Evolutionary conservation across 805 yeast species (phyloP).

Genomic region (Candida ascalaphidarum): DNA sequence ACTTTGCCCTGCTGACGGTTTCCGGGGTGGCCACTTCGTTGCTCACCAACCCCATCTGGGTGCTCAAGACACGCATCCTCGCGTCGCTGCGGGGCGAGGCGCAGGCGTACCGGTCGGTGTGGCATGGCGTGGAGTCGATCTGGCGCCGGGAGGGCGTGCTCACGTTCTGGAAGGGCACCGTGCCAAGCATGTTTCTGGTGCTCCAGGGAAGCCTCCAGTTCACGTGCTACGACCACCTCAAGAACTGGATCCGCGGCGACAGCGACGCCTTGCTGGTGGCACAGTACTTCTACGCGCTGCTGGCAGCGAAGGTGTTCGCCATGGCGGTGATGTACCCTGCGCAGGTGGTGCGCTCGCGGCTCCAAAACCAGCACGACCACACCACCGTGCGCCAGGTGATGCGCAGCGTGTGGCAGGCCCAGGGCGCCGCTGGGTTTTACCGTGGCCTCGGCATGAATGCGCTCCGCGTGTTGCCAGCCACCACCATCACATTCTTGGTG

Average conservation of each 20-base stretch:
- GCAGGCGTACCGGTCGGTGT: slow-evolving; percentile 50
- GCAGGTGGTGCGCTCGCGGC: slow-evolving; percentile 70
- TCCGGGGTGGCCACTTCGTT: slow-evolving; percentile 76
- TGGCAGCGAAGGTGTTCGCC: slow-evolving; percentile 59
- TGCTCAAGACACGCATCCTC: slow-evolving; percentile 80
- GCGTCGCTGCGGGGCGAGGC: slow-evolving; percentile 38
- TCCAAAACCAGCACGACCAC: slow-evolving; percentile 40
- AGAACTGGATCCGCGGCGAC: slow-evolving; percentile 21
- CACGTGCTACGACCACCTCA: slow-evolving; percentile 74
- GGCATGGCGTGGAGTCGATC: slow-evolving; percentile 47
- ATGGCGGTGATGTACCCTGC: slow-evolving; percentile 70
- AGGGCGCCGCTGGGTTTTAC: slow-evolving; percentile 65
- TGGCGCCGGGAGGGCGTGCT: slow-evolving; percentile 45
- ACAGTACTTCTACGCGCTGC: slow-evolving; percentile 61
- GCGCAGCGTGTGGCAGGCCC: slow-evolving; percentile 30
- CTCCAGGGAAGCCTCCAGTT: slow-evolving; percentile 87
- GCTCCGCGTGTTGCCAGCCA: slow-evolving; percentile 82
- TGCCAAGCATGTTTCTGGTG: slow-evolving; percentile 73
- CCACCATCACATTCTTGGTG: slow-evolving; percentile 80
- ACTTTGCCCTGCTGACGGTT: slow-evolving; percentile 25
- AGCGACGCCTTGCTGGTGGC: slow-evolving; percentile 28
- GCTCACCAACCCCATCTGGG: slow-evolving; percentile 92
- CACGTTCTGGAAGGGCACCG: slow-evolving; percentile 66
- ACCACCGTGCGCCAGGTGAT: slow-evolving; percentile 22
- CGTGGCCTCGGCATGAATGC: slow-evolving; percentile 77